These are phyloP conservation scores for Cercospora brassicicola DNA, from an alignment of 2,329 filamentous ascomycete species.

Conservation along the genomic window DNA sequence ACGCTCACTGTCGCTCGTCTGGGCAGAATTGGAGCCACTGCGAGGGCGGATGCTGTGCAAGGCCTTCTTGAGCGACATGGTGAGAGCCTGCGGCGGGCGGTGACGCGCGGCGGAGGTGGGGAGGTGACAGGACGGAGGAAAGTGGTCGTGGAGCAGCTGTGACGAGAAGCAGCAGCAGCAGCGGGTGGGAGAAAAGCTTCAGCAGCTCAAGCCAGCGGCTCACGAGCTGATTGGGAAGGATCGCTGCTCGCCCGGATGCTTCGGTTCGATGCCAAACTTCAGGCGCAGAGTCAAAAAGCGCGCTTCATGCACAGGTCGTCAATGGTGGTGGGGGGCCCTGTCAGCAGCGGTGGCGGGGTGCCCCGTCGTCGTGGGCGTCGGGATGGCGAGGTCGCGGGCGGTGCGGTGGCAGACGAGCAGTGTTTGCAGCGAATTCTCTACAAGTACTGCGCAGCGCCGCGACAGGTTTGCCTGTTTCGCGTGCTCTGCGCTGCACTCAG, in stretches of 20 bases:
- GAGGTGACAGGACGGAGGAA: neutral
- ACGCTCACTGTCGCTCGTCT: slow-evolving; percentile 26
- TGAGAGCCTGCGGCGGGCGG: neutral
- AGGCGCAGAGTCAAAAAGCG: neutral
- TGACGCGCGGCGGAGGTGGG: neutral
- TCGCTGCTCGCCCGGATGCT: slow-evolving; percentile 6
- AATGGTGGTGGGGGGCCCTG: neutral
- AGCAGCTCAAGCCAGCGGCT: neutral
- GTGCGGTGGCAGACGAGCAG: neutral
- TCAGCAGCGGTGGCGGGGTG: neutral
- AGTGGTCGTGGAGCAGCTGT: neutral
- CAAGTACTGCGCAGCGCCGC: neutral
- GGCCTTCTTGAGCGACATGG: slow-evolving; percentile 49
- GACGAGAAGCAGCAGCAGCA: neutral
- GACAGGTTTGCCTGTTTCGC: neutral
- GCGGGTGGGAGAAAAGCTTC: slow-evolving; percentile 1
- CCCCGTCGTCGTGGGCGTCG: neutral
- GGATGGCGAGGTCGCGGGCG: neutral
- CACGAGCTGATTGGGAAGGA: neutral
- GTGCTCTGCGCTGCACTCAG: neutral
- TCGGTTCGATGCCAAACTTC: slow-evolving; percentile 5
- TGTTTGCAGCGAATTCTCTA: neutral
- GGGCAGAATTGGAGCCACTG: slow-evolving; percentile 30
- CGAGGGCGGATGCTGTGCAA: slow-evolving; percentile 46
- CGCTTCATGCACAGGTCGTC: neutral